Conservation (phyloP, 202 grass and related monocot genomes). For the Bolboschoenoplectus hybrid region DNA sequence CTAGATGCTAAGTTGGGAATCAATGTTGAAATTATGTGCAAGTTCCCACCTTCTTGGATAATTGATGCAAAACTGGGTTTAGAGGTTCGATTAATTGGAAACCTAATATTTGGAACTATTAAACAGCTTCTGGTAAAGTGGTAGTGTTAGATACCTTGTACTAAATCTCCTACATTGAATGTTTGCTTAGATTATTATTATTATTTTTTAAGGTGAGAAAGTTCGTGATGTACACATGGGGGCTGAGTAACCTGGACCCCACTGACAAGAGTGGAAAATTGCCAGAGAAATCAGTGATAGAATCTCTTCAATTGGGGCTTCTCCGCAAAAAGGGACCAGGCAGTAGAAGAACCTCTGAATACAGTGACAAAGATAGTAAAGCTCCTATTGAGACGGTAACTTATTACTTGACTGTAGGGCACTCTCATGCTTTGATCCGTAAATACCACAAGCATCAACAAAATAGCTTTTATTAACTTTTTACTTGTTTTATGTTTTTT, state of each 20-base stretch:
- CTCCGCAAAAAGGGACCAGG: slow-evolving; percentile 66
- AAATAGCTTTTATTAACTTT: slow-evolving; percentile 1
- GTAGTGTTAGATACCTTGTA: neutral
- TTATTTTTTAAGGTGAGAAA: slow-evolving; percentile 64
- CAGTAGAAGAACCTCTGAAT: slow-evolving; percentile 33
- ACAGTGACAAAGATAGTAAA: slow-evolving; percentile 33
- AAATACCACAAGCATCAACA: neutral
- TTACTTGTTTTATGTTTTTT: neutral
- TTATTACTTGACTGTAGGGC: slow-evolving; percentile 5
- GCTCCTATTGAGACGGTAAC: slow-evolving; percentile 51
- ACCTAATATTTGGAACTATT: neutral
- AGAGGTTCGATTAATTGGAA: neutral
- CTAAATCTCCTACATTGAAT: neutral
- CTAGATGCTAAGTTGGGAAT: neutral
- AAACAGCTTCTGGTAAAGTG: neutral
- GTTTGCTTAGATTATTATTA: slow-evolving; percentile 27
- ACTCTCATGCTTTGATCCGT: neutral
- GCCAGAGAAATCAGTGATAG: slow-evolving; percentile 56
- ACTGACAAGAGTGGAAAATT: slow-evolving; percentile 63
- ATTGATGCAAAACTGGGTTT: neutral
- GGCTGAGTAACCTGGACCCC: slow-evolving; percentile 75
- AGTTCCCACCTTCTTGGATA: neutral
- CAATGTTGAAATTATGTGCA: neutral
- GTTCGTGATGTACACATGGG: slow-evolving; percentile 98
- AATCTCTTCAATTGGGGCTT: slow-evolving; percentile 54